phyloP scores from a whole-genome alignment of 345 rosid genomes.

The Corchorus olitorius region DNA sequence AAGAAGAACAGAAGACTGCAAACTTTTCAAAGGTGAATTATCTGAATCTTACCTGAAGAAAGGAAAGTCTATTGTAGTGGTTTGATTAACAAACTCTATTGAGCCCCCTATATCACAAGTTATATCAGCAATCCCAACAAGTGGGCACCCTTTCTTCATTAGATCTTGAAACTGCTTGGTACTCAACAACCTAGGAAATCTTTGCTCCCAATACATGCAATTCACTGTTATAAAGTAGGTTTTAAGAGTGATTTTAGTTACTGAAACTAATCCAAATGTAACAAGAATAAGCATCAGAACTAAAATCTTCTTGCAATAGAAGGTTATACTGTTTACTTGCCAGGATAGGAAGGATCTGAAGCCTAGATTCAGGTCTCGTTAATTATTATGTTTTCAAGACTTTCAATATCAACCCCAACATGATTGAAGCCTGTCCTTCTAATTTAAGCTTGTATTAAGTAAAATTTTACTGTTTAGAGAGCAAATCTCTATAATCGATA shows the following conservation, averaged over 20 bases:
- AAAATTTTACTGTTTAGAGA: neutral
- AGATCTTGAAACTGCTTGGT: conserved; percentile 68
- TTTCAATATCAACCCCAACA: neutral
- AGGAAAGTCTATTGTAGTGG: conserved; percentile 80
- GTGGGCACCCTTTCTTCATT: conserved; percentile 61
- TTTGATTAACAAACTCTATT: conserved; percentile 73
- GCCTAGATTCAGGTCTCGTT: neutral
- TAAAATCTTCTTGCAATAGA: neutral
- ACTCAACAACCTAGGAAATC: conserved; percentile 79
- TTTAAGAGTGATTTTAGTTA: neutral
- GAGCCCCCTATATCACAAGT: conserved; percentile 92
- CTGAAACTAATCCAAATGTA: neutral
- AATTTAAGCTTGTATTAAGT: neutral
- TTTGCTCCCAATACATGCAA: conserved; percentile 96
- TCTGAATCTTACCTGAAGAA: conserved; percentile 61
- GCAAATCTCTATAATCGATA: neutral
- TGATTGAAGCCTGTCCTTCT: neutral
- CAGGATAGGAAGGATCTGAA: neutral
- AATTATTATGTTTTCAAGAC: neutral
- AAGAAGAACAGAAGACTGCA: neutral
- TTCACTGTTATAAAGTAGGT: conserved; percentile 55
- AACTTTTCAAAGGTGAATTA: neutral
- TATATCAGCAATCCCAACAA: conserved; percentile 87
- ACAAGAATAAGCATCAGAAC: neutral
- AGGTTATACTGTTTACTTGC: neutral